phyloP scores from a whole-genome alignment of 192 early-diverging fungal genomes.

The Lobosporangium transversale region DNA sequence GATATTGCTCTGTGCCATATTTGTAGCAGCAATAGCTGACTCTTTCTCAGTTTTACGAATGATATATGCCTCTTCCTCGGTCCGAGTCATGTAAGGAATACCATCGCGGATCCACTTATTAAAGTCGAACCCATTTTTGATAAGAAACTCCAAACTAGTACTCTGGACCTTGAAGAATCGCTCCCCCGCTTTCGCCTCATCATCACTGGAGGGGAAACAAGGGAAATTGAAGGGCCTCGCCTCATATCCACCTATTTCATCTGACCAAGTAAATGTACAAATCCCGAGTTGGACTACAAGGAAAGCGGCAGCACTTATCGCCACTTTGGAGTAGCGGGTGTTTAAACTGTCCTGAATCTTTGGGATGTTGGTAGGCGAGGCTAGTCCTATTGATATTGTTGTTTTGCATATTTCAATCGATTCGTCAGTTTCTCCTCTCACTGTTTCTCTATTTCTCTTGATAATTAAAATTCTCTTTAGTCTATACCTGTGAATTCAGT shows the following conservation, averaged over 20 bases:
- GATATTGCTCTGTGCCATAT: conserved; percentile 36
- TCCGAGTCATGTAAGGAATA: conserved; percentile 75
- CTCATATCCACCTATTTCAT: conserved; percentile 64
- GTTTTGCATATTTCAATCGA: neutral
- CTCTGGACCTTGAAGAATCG: conserved; percentile 58
- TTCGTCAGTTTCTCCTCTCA: neutral
- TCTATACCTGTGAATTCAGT: conserved; percentile 81
- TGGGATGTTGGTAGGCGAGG: conserved; percentile 18
- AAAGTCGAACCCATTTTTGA: conserved; percentile 85
- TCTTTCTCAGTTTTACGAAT: conserved; percentile 21
- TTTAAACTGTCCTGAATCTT: conserved; percentile 33
- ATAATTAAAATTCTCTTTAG: neutral
- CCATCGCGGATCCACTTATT: conserved; percentile 87
- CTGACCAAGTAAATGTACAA: conserved; percentile 81
- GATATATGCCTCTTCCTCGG: conserved; percentile 61
- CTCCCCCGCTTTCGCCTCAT: conserved; percentile 59
- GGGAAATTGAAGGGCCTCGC: conserved; percentile 91
- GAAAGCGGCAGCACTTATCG: conserved; percentile 47
- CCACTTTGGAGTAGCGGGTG: conserved; percentile 32
- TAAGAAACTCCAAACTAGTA: conserved; percentile 78
- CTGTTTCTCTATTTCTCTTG: neutral
- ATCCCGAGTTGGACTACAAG: conserved; percentile 85
- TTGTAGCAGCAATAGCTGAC: neutral
- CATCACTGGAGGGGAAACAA: conserved; percentile 76
- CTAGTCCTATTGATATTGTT: conserved; percentile 16